Conservation (phyloP, 495 filamentous ascomycete species). For the Lichina pygmaea region DNA sequence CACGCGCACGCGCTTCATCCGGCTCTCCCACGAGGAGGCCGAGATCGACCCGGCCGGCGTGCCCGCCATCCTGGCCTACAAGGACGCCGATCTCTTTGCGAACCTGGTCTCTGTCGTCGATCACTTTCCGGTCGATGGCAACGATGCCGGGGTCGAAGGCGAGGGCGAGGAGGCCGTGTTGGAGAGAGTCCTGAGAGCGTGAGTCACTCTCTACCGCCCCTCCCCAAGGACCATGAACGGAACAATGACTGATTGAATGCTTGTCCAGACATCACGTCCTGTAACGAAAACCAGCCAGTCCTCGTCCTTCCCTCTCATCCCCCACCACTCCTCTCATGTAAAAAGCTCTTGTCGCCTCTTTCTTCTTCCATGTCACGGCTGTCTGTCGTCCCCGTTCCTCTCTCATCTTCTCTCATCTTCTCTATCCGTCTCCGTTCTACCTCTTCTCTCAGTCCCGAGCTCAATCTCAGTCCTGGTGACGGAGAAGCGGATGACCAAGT, state of each 20-base stretch:
- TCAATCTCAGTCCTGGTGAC: not conserved
- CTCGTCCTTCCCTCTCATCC: not conserved
- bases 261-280: too few relatives aligned
- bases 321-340: not conserved
- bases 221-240: too few relatives aligned
- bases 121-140: slow-evolving; percentile 24
- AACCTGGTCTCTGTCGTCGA: slow-evolving; percentile 67
- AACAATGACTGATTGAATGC: too few relatives aligned
- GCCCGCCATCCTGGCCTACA: slow-evolving; percentile 73
- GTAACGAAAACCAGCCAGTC: too few relatives aligned
- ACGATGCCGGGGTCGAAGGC: not conserved
- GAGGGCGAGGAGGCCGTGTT: not conserved
- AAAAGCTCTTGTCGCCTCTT: not conserved
- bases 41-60: slow-evolving; percentile 83
- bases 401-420: not conserved
- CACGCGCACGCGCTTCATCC: slow-evolving; percentile 55
- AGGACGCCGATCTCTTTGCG: slow-evolving; percentile 66
- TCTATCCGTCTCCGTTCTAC: not conserved
- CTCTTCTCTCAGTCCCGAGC: not conserved
- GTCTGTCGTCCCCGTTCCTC: not conserved
- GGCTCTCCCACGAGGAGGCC: slow-evolving; percentile 73
- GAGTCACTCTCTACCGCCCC: too few relatives aligned
- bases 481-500: not conserved
- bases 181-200: not conserved
- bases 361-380: not conserved